phyloP scores from a whole-genome alignment of 371 early-diverging fungal genomes.

The Mortierella sp. region DNA sequence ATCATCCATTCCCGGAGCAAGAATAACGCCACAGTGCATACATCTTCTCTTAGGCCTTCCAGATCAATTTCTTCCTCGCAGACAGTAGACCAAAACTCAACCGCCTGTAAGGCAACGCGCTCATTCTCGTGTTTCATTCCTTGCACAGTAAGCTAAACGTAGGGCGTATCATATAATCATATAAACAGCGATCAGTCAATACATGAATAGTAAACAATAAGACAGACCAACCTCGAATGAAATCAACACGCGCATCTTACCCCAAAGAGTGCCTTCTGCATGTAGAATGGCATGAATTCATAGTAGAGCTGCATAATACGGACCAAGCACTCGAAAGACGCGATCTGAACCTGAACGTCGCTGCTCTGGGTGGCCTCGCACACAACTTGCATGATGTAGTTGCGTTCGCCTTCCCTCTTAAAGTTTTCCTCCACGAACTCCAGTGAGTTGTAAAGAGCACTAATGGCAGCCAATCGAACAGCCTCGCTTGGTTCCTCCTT shows the following conservation, averaged over 20 bases:
- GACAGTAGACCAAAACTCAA: constrained; percentile 99
- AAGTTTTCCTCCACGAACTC: constrained; percentile 94
- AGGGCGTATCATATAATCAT: no score
- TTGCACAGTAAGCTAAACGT: constrained; percentile 80
- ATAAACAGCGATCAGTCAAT: neutral
- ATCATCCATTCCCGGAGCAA: neutral
- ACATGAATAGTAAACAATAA: neutral
- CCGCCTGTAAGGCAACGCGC: constrained; percentile 92
- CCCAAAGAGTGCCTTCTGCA: constrained; percentile 93
- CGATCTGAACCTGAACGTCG: constrained; percentile 78
- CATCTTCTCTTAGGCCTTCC: constrained; percentile 63
- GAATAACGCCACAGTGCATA: constrained; percentile 11
- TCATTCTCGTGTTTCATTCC: constrained; percentile 91
- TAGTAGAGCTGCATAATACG: constrained; percentile 96
- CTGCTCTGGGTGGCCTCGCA: constrained; percentile 93
- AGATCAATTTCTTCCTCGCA: constrained; percentile 93
- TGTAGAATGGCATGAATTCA: constrained; percentile 92
- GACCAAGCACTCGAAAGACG: constrained; percentile 94
- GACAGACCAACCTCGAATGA: no score
- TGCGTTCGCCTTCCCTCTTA: constrained; percentile 91
- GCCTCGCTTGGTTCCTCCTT: constrained; percentile 87
- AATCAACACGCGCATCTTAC: constrained; percentile 57
- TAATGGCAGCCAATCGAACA: constrained; percentile 88
- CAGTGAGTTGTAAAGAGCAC: constrained; percentile 92
- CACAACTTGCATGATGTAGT: constrained; percentile 98